Base-by-base conservation (phyloP, 1,284 basidiomycete genomes). In the Pyrrhoderma lamaoense region DNA sequence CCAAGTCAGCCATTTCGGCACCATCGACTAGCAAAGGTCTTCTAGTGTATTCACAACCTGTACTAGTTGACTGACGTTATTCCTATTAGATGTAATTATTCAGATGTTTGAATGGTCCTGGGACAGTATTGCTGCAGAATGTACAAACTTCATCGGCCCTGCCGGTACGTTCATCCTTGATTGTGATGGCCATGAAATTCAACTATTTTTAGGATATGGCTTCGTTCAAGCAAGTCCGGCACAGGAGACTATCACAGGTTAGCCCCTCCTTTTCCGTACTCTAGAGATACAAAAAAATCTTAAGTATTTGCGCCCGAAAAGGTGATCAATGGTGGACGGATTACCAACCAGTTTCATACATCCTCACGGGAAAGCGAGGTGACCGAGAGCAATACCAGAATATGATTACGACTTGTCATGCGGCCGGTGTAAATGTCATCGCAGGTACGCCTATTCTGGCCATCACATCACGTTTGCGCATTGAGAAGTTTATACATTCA, bases 341-440 rank as follows among this genome's bases (percentile, higher is more conserved):
- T 60, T 83, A 84, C 59, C 81, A 84, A 57, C 77, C 79, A 2
- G 80, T 82, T 1, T 81, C 80, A 0, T 82, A 82, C 60, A 80
- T 52, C 25, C 60, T 82, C 45, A 77, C 71, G 1, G 79, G 76
- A 2, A 82, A 82, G 61, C 76, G 77, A 1, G 81, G 80, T 4
- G 69, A 75, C 55, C 69, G 76, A 14, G 45, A 61, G 1, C 76
- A 80, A 56, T 80, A 75, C 58, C 65, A 58, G 36, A 77, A 73
- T 58, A 84, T 83, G 80, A 67, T 81, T 38, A 57, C 59, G 1
- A 68, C 76, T 2, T 85, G 81, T 60, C 80, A 82, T 60, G 62
- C 66, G 25, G 81, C 77, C 8, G 82, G 80, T 16, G 80, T 82
- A 7, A 70, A 70, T 45, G 75, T 83, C 52, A 80, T 83, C 50